Conservation (phyloP, 1,139 yeast species). For the Citeromyces hawaiiensis region DNA sequence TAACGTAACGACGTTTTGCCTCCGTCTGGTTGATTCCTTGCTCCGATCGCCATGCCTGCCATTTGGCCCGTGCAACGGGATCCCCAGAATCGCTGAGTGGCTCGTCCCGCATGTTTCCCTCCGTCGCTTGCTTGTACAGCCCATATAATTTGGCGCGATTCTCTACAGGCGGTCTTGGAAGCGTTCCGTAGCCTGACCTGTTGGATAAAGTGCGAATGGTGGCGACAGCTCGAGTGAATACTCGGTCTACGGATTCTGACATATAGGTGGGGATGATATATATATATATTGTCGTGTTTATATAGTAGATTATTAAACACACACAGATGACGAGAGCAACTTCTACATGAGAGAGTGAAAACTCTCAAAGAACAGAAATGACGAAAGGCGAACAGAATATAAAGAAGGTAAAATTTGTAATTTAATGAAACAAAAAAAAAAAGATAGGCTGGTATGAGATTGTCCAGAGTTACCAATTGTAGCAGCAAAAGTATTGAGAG, state of each 20-base stretch:
- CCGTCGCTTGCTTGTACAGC: slow-evolving; percentile 78
- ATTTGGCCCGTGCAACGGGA: slow-evolving; percentile 57
- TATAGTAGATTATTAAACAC: too few relatives aligned
- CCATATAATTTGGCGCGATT: slow-evolving; percentile 64
- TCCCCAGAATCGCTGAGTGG: slow-evolving; percentile 49
- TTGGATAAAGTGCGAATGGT: slow-evolving; percentile 66
- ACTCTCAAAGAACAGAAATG: not conserved
- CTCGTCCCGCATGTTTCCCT: slow-evolving; percentile 62
- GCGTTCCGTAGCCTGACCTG: slow-evolving; percentile 51
- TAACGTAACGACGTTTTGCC: slow-evolving; percentile 61
- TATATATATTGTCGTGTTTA: not conserved
- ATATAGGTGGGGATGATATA: slow-evolving; percentile 9
- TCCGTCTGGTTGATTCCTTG: slow-evolving; percentile 59
- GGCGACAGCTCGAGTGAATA: slow-evolving; percentile 68
- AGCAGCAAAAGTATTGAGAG: too few relatives aligned
- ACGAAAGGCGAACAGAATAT: too few relatives aligned
- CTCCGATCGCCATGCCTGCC: slow-evolving; percentile 81
- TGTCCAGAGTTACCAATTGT: too few relatives aligned
- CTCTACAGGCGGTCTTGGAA: slow-evolving; percentile 74
- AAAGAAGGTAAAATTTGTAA: too few relatives aligned
- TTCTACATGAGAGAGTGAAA: too few relatives aligned
- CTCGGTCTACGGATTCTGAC: slow-evolving; percentile 52
- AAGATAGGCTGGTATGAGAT: too few relatives aligned
- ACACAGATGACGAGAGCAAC: too few relatives aligned
- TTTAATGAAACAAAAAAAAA: too few relatives aligned